These are phyloP conservation scores for Juglanconis sp. DNA, from an alignment of 2,329 filamentous ascomycete genomes.

Conservation along the genomic window DNA sequence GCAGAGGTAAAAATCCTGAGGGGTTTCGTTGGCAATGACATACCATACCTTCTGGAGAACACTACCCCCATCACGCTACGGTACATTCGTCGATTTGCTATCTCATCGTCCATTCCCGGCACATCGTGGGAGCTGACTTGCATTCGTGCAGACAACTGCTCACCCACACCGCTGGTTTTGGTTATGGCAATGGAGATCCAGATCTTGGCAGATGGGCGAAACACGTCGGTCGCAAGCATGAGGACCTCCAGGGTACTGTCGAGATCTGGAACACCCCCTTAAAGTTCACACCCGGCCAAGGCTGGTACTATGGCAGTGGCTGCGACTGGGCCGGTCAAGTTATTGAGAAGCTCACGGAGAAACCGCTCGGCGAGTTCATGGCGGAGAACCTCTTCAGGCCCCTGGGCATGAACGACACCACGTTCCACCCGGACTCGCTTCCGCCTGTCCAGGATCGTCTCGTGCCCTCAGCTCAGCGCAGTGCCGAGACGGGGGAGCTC, in stretches of 20 bases:
- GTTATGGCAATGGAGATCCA: constrained; percentile 40
- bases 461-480: constrained; percentile 18
- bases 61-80: constrained; percentile 36
- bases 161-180: constrained; percentile 47
- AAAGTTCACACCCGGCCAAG: constrained; percentile 41
- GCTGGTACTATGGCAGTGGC: constrained; percentile 46
- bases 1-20: constrained; percentile 27
- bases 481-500: constrained; percentile 14
- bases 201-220: constrained; percentile 38
- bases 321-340: constrained; percentile 47
- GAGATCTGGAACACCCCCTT: constrained; percentile 41
- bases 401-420: constrained; percentile 34
- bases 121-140: background rate
- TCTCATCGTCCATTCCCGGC: background rate
- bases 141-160: constrained; percentile 35
- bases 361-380: constrained; percentile 36
- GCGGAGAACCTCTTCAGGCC: constrained; percentile 33
- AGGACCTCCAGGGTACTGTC: constrained; percentile 30
- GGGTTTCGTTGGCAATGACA: constrained; percentile 33
- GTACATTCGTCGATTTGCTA: constrained; percentile 19
- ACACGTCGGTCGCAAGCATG: constrained; percentile 28
- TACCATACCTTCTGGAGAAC: constrained; percentile 37
- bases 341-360: constrained; percentile 38
- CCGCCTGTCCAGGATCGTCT: constrained; percentile 10
- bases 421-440: constrained; percentile 27